Percentiles rank a stretch among this genome's conserved stretches.
These are phyloP conservation scores for Acanthochlamys bracteata DNA, from an alignment of 106 monocot species.

Conservation along the genomic window DNA sequence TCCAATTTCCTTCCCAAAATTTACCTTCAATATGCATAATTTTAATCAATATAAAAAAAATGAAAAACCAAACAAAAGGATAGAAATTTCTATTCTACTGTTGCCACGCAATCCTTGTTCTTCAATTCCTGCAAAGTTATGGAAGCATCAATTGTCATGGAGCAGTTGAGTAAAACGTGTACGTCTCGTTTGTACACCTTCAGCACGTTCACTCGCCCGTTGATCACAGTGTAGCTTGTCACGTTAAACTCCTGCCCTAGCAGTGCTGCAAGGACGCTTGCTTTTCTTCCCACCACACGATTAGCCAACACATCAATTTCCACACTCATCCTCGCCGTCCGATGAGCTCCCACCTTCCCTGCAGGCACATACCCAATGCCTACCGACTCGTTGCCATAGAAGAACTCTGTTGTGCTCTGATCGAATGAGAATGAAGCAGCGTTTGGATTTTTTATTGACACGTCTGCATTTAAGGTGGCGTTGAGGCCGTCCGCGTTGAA, in stretches of 20 bases:
- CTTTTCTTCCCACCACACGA: slow-evolving; percentile 10
- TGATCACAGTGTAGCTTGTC: slow-evolving; percentile 51
- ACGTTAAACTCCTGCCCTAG: slow-evolving; percentile 20
- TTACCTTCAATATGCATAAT: too few relatives aligned
- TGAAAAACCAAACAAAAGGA: not conserved
- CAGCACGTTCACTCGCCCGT: slow-evolving; percentile 45
- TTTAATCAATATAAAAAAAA: too few relatives aligned
- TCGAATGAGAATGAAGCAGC: slow-evolving; percentile 55
- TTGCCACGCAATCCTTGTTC: slow-evolving; percentile 17
- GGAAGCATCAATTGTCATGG: slow-evolving; percentile 19
- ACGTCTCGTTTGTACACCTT: slow-evolving; percentile 56
- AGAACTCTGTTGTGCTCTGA: slow-evolving; percentile 61
- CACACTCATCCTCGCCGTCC: slow-evolving; percentile 58
- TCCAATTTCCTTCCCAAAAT: too few relatives aligned
- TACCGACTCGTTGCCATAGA: slow-evolving; percentile 31
- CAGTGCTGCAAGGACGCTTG: not conserved
- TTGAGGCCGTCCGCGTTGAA: slow-evolving; percentile 1
- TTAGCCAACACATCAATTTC: slow-evolving; percentile 56
- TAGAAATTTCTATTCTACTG: not conserved
- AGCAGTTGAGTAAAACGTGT: slow-evolving; percentile 45
- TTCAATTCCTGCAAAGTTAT: not conserved
- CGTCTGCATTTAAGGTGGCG: slow-evolving; percentile 3
- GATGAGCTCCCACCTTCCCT: slow-evolving; percentile 33
- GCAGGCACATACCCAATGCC: slow-evolving; percentile 52
- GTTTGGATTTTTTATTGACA: slow-evolving; percentile 67